Percentiles rank a stretch among this genome's conserved stretches.
Evolutionary conservation across 305 asterid species (phyloP).

Genomic region (Fraxinus albicans): DNA sequence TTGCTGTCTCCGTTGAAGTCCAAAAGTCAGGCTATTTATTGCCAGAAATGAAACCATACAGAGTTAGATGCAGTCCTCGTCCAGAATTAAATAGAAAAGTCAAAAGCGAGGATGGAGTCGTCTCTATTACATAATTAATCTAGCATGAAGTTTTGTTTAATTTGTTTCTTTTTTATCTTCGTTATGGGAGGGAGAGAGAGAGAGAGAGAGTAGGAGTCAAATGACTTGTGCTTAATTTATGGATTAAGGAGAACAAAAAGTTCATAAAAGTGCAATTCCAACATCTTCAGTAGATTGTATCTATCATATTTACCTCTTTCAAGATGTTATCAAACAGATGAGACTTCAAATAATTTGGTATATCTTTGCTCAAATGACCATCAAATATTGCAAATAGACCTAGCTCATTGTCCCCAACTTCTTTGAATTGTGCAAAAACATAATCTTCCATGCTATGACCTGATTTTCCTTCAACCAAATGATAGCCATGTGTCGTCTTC

Average conservation of each 20-base stretch:
- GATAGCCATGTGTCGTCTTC: conserved; percentile 75
- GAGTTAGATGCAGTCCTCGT: conserved; percentile 10
- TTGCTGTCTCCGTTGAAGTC: conserved; percentile 70
- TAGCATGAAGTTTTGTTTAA: neutral
- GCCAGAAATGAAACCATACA: neutral
- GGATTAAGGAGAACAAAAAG: neutral
- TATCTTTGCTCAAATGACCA: conserved; percentile 82
- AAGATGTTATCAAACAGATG: conserved; percentile 77
- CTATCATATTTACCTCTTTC: conserved; percentile 53
- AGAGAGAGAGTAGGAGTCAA: neutral
- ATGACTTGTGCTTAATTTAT: neutral
- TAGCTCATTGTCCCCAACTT: conserved; percentile 66
- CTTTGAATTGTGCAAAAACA: conserved; percentile 75
- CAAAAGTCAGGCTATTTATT: conserved; percentile 70
- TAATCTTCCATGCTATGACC: conserved; percentile 85
- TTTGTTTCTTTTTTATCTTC: neutral
- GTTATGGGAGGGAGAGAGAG: neutral
- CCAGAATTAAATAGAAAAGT: neutral
- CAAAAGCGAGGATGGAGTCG: neutral
- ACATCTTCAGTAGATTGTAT: neutral
- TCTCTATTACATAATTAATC: neutral
- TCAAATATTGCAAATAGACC: conserved; percentile 92
- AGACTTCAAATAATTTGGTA: conserved; percentile 71
- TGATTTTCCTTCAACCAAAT: conserved; percentile 74
- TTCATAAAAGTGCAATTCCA: neutral